Evolutionary conservation across 1,139 yeast species (phyloP), one percentile per base, ranked within the genome.

Genomic region (Diutina catenulata): DNA sequence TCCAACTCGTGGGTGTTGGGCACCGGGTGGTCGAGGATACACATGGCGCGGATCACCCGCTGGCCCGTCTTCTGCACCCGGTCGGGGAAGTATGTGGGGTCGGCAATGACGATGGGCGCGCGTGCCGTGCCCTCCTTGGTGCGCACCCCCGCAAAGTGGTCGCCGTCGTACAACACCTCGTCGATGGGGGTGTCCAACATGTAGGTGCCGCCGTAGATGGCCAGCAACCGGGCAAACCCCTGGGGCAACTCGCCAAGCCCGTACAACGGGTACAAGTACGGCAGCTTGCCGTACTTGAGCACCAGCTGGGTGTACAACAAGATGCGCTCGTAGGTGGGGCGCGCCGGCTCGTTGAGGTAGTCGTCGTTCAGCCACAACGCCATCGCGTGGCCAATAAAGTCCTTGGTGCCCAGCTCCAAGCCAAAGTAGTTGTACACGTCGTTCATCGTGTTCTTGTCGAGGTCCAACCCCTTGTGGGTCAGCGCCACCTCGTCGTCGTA

Each of bases 191-290:
- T 88, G 57, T 87, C 95, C 55, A 91, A 75, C 98, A 91, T 93
- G 57, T 87, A 91, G 25, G 98, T 91, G 53, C 99, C 98, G 47
- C 99, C 99, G 53, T 91, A 88, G 48, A 91, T 91, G 32, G 98
- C 98, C 33, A 95, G 80, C 48, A 91, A 74, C 57, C 99, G 76
- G 14, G 98, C 96, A 66, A 91, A 91, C 11, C 97, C 98, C 62
- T 91, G 99, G 15, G 99, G 99, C 44, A 91, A 70, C 60, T 91
- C 99, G 38, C 99, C 98, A 43, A 93, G 71, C 9, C 99, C 99
- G 56, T 91, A 91, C 52, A 91, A 68, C 38, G 99, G 99, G 57
- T 91, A 91, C 46, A 91, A 74, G 59, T 91, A 91, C 9, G 98
- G 98, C 9, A 96, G 84, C 60, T 88, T 91, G 28, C 37, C 37